A percentile compares a stretch with the other conserved stretches of the same genome.
Evolutionary conservation across 2,329 filamentous ascomycete species (phyloP).

Genomic region (Colletotrichum spaethianum): DNA sequence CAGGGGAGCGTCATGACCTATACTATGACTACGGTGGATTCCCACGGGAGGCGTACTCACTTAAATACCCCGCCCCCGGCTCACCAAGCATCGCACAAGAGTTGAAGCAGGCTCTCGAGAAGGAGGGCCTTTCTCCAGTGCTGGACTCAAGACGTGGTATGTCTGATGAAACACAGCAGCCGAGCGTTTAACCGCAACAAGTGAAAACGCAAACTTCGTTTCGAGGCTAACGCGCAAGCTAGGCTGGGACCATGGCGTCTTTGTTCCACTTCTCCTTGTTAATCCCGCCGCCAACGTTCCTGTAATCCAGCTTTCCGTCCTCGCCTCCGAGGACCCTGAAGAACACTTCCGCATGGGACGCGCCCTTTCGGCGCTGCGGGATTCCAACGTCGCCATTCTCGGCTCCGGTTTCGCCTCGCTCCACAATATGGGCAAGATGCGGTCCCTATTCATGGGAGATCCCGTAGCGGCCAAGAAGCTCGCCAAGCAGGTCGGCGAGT

Average conservation of each 20-base stretch:
- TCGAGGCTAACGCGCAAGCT: not conserved
- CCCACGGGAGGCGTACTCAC: slow-evolving; percentile 66
- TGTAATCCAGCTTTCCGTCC: slow-evolving; percentile 70
- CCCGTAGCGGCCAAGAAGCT: slow-evolving; percentile 45
- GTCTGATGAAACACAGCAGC: not conserved
- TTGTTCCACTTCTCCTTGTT: slow-evolving; percentile 69
- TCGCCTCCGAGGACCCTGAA: slow-evolving; percentile 64
- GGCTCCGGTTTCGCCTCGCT: slow-evolving; percentile 73
- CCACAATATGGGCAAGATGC: slow-evolving; percentile 68
- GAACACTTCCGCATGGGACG: slow-evolving; percentile 66
- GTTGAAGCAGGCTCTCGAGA: slow-evolving; percentile 60
- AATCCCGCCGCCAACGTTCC: slow-evolving; percentile 66
- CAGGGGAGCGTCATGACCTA: slow-evolving; percentile 60
- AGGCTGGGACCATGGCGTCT: slow-evolving; percentile 74
- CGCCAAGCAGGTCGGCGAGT: slow-evolving; percentile 50
- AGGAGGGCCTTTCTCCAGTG: slow-evolving; percentile 59
- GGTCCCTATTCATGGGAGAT: slow-evolving; percentile 49
- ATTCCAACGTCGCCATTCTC: slow-evolving; percentile 69
- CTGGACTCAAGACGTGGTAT: slow-evolving; percentile 55
- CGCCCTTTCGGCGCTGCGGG: slow-evolving; percentile 65
- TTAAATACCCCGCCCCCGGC: slow-evolving; percentile 71
- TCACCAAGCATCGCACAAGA: slow-evolving; percentile 66
- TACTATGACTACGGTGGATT: slow-evolving; percentile 74
- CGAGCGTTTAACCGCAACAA: slow-evolving; percentile 40
- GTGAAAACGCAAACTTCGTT: not conserved